Conservation (phyloP, 2,329 filamentous ascomycete species). For the Parascedosporium putredinis region DNA sequence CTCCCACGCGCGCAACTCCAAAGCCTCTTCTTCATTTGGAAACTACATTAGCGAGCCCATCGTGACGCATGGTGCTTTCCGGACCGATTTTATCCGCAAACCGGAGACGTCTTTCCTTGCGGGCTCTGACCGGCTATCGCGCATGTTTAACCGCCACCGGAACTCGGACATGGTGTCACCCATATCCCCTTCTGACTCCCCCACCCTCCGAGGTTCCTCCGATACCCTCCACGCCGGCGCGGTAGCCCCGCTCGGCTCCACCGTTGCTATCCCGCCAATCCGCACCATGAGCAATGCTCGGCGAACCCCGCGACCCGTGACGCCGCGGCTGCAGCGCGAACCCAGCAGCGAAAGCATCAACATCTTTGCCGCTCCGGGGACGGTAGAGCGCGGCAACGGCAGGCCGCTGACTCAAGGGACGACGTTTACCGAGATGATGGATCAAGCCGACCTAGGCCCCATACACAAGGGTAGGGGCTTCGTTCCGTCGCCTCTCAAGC, state of each 20-base stretch:
- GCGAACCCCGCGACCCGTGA: slow-evolving; percentile 15
- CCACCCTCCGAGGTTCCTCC: slow-evolving; percentile 9
- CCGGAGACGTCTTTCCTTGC: slow-evolving; percentile 10
- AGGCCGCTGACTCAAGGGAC: slow-evolving; percentile 19
- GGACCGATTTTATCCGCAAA: slow-evolving; percentile 44
- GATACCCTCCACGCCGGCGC: slow-evolving; percentile 8
- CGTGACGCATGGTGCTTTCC: slow-evolving; percentile 29
- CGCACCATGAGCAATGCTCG: slow-evolving; percentile 23
- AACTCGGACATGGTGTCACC: slow-evolving; percentile 10
- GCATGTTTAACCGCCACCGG: slow-evolving; percentile 9
- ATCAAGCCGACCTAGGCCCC: slow-evolving; percentile 31
- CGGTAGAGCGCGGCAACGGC: slow-evolving; percentile 18
- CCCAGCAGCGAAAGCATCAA: slow-evolving; percentile 40
- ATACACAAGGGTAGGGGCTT: slow-evolving; percentile 31
- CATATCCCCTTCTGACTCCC: slow-evolving; percentile 9
- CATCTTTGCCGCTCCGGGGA: slow-evolving; percentile 39
- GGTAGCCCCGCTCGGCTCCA: slow-evolving; percentile 11
- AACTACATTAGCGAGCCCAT: slow-evolving; percentile 48
- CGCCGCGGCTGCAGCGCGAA: slow-evolving; percentile 28
- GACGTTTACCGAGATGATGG: slow-evolving; percentile 44
- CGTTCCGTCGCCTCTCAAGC: slow-evolving; percentile 24
- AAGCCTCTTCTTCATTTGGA: slow-evolving; percentile 26
- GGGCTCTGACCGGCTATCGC: slow-evolving; percentile 7
- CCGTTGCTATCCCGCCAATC: slow-evolving; percentile 23
- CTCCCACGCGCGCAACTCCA: slow-evolving; percentile 15